Evolutionary conservation across 169 alveolate genomes (phyloP).

Genomic region (Fabrea salina): DNA sequence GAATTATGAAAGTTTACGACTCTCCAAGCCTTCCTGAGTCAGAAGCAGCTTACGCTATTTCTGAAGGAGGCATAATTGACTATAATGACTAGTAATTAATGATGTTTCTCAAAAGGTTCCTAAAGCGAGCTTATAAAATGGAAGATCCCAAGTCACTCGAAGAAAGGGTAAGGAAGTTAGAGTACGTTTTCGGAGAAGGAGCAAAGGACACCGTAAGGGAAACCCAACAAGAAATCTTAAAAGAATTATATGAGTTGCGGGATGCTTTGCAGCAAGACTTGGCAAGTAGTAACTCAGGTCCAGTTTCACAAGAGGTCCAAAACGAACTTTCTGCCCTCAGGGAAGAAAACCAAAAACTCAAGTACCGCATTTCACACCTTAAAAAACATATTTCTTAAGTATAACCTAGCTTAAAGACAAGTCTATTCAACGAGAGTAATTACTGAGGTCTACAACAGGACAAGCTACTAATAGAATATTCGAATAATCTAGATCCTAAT

Average conservation of each 20-base stretch:
- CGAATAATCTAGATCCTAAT: too few species aligned
- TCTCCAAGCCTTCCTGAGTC: slow-evolving; percentile 96
- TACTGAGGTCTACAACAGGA: too few species aligned
- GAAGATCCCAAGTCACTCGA: background rate
- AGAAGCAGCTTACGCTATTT: slow-evolving; percentile 88
- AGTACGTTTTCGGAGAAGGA: slow-evolving; percentile 1
- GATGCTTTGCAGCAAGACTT: slow-evolving; percentile 6
- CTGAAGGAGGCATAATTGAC: slow-evolving; percentile 80
- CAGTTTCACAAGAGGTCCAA: background rate
- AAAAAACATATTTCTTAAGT: background rate
- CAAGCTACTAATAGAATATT: too few species aligned
- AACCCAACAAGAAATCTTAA: background rate
- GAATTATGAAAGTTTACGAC: slow-evolving; percentile 94
- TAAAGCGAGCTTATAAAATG: too few species aligned
- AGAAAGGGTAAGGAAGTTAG: background rate
- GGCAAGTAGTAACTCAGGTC: background rate
- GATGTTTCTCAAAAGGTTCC: too few species aligned
- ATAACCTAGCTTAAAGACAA: too few species aligned
- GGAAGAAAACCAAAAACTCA: slow-evolving; percentile 8
- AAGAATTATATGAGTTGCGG: background rate
- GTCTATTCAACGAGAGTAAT: too few species aligned
- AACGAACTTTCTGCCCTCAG: background rate
- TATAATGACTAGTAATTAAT: slow-evolving; percentile 59
- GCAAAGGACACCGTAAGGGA: background rate
- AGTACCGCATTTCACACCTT: background rate